Percentiles rank a stretch among this genome's conserved stretches.
phyloP scores from a whole-genome alignment of 768 basidiomycete species.

The Coprinopsis sp. region DNA sequence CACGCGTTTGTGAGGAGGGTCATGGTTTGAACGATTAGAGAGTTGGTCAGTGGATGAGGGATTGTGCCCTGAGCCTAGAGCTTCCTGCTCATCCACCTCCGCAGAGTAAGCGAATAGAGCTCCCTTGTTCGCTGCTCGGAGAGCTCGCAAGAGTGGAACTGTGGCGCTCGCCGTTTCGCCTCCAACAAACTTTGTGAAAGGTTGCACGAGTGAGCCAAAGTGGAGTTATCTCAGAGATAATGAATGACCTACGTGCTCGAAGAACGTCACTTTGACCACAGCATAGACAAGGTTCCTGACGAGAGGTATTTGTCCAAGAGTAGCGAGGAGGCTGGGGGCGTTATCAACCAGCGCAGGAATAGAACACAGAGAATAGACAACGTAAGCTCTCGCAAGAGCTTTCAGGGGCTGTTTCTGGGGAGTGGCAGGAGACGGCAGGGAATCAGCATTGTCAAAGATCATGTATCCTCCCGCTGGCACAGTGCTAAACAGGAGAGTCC shows the following conservation, averaged over 20 bases:
- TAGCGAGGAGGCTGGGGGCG: conserved; percentile 60
- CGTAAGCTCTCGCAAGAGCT: conserved; percentile 55
- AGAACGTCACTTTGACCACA: conserved; percentile 78
- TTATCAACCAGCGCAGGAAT: conserved; percentile 71
- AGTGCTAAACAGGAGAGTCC: background rate
- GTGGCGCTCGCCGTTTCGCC: conserved; percentile 75
- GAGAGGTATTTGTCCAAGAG: conserved; percentile 50
- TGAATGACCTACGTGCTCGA: conserved; percentile 57
- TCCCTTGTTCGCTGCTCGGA: conserved; percentile 70
- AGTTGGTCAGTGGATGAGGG: background rate
- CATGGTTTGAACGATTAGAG: conserved; percentile 16
- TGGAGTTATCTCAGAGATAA: background rate
- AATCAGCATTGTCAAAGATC: conserved; percentile 5
- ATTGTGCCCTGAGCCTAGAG: conserved; percentile 9
- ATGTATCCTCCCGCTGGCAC: background rate
- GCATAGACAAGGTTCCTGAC: conserved; percentile 60
- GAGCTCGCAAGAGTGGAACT: conserved; percentile 54
- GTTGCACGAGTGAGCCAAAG: conserved; percentile 2
- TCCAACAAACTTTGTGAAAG: conserved; percentile 81
- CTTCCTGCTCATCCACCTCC: conserved; percentile 54
- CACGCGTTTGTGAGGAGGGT: conserved; percentile 51
- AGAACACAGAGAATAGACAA: conserved; percentile 80
- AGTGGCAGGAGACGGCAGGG: background rate
- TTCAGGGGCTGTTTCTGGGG: conserved; percentile 10
- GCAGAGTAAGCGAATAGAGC: conserved; percentile 80